Evolutionary conservation across 495 filamentous ascomycete genomes (phyloP).

Genomic region (Lasiosphaeriaceae sp.): DNA sequence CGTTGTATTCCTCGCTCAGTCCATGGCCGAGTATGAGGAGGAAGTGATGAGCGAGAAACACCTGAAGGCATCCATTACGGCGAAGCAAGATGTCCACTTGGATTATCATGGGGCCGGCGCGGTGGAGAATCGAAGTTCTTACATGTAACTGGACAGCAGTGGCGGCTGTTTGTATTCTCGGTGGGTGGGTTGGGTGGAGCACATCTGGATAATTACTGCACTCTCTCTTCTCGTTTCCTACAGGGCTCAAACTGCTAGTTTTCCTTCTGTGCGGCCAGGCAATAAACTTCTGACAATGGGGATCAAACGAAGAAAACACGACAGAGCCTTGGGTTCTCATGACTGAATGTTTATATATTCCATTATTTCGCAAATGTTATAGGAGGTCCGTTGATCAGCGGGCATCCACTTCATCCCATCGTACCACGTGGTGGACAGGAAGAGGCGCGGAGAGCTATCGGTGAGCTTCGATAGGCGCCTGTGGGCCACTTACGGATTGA

Average conservation of each 20-base stretch:
- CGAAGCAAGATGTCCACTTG: not conserved
- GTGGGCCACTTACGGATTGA: not conserved
- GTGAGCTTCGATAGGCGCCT: not conserved
- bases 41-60: constrained; percentile 1
- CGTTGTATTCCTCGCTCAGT: constrained; percentile 10
- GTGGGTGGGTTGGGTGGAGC: not conserved
- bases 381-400: not conserved
- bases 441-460: not conserved
- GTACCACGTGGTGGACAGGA: not conserved
- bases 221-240: not conserved
- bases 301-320: not conserved
- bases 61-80: constrained; percentile 1
- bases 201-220: not conserved
- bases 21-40: constrained; percentile 7
- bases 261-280: not conserved
- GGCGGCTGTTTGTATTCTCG: not conserved
- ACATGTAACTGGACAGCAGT: not conserved
- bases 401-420: not conserved
- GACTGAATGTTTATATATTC: not conserved
- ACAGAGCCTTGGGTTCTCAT: not conserved
- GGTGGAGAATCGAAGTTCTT: constrained; percentile 1
- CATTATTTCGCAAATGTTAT: not conserved
- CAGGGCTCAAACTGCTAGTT: not conserved
- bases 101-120: constrained; percentile 5
- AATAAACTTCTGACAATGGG: not conserved